Conservation (phyloP, 2,329 filamentous ascomycete species). For the Colletotrichum sp. region DNA sequence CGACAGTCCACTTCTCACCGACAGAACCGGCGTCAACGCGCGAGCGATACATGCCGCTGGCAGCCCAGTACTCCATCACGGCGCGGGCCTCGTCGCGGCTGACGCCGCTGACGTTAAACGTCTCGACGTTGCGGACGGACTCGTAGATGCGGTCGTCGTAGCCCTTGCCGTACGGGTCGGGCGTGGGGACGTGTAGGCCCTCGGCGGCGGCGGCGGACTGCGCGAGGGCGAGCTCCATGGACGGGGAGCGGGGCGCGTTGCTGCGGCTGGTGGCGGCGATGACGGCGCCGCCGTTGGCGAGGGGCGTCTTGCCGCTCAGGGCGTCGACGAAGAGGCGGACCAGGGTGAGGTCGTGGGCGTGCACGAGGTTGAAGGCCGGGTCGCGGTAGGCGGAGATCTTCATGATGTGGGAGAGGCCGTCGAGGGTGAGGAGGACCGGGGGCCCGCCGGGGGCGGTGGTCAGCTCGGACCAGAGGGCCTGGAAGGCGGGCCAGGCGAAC, state of each 20-base stretch:
- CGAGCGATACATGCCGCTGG: slow-evolving; percentile 78
- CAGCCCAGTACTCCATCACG: slow-evolving; percentile 93
- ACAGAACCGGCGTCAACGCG: slow-evolving; percentile 74
- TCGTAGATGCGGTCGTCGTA: slow-evolving; percentile 65
- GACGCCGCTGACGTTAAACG: slow-evolving; percentile 69
- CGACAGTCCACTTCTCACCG: slow-evolving; percentile 82
- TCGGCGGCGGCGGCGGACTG: slow-evolving; percentile 55
- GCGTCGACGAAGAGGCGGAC: slow-evolving; percentile 77
- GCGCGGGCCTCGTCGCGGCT: slow-evolving; percentile 76
- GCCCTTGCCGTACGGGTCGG: slow-evolving; percentile 58
- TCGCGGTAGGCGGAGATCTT: slow-evolving; percentile 76
- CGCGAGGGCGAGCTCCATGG: slow-evolving; percentile 71
- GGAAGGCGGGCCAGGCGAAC: slow-evolving; percentile 79
- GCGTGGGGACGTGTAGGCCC: slow-evolving; percentile 39
- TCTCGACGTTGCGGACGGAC: slow-evolving; percentile 52
- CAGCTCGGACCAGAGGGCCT: slow-evolving; percentile 83
- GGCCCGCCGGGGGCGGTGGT: slow-evolving; percentile 51
- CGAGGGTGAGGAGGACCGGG: slow-evolving; percentile 75
- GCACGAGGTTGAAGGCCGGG: slow-evolving; percentile 74
- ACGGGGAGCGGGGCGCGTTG: slow-evolving; percentile 69
- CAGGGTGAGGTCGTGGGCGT: slow-evolving; percentile 83
- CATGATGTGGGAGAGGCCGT: slow-evolving; percentile 86
- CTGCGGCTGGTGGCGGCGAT: slow-evolving; percentile 76
- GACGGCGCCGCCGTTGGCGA: slow-evolving; percentile 79
- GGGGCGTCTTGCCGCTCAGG: slow-evolving; percentile 62